phyloP scores from a whole-genome alignment of 306 rosid genomes.

The Ziziphus jujuba region DNA sequence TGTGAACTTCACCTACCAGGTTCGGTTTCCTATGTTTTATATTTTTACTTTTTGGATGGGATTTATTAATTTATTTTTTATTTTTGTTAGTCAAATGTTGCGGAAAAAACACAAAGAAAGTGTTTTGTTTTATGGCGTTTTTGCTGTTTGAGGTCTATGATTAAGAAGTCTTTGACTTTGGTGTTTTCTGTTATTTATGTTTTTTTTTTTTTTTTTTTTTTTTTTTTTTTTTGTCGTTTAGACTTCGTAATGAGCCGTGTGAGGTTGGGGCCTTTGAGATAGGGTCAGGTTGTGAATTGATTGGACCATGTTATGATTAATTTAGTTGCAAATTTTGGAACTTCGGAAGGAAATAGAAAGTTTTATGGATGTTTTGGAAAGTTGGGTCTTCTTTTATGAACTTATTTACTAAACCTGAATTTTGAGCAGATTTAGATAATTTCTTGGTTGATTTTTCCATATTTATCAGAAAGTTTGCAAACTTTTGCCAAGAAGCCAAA shows the following conservation, averaged over 20 bases:
- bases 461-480: neutral
- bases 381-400: neutral
- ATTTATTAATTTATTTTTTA: too few species aligned
- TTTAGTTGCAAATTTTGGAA: conserved; percentile 5
- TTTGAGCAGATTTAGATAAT: conserved; percentile 9
- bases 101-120: neutral
- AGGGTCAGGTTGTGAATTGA: neutral
- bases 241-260: conserved; percentile 4
- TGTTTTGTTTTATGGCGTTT: neutral
- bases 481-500: conserved; percentile 8
- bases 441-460: neutral
- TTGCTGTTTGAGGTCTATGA: conserved; percentile 2
- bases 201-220: too few species aligned
- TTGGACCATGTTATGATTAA: neutral
- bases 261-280: neutral
- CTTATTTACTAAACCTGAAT: conserved; percentile 1
- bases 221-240: too few species aligned
- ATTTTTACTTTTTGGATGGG: neutral
- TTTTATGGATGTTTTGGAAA: conserved; percentile 3
- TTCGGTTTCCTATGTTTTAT: conserved; percentile 21
- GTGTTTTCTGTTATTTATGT: conserved; percentile 9
- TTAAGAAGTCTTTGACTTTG: conserved; percentile 22
- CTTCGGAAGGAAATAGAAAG: neutral
- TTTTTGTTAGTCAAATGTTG: conserved; percentile 22
- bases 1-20: conserved; percentile 85